A percentile compares a stretch with the other conserved stretches of the same genome.
Evolutionary conservation across 306 rosid species (phyloP).

Genomic region (Glycyrrhiza uralensis): DNA sequence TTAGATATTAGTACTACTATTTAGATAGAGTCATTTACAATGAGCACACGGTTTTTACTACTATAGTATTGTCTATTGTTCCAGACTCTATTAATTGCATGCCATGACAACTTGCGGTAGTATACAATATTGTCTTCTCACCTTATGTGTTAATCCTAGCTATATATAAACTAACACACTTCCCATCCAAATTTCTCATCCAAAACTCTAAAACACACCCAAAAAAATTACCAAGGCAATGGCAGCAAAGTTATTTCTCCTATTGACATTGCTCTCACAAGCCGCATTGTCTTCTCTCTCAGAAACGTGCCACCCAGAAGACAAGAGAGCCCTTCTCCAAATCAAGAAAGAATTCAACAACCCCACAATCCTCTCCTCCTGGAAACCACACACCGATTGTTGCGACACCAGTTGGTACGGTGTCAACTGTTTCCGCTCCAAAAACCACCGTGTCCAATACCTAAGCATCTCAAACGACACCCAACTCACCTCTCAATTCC

Average conservation of each 20-base stretch:
- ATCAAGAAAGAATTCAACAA: conserved; percentile 9
- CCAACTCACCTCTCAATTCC: conserved; percentile 36
- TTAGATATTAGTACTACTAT: too few relatives aligned
- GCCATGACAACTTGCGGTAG: too few relatives aligned
- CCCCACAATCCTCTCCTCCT: background rate
- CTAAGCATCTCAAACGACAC: conserved; percentile 23
- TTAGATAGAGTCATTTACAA: too few relatives aligned
- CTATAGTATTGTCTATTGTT: too few relatives aligned
- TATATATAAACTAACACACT: background rate
- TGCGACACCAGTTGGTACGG: conserved; percentile 31
- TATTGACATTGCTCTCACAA: background rate
- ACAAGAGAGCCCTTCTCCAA: background rate
- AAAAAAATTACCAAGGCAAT: background rate
- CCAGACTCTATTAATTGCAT: too few relatives aligned
- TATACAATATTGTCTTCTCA: too few relatives aligned
- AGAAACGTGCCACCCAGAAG: background rate
- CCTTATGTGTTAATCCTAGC: too few relatives aligned
- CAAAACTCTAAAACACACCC: background rate
- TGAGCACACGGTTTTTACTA: too few relatives aligned
- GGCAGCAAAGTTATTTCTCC: background rate
- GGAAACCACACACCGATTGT: conserved; percentile 1
- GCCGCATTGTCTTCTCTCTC: background rate
- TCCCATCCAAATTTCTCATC: background rate
- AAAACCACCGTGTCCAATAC: conserved; percentile 32
- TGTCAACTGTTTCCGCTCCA: background rate